These are phyloP conservation scores for Linum trigynum DNA, from an alignment of 345 rosid genomes.

Conservation along the genomic window DNA sequence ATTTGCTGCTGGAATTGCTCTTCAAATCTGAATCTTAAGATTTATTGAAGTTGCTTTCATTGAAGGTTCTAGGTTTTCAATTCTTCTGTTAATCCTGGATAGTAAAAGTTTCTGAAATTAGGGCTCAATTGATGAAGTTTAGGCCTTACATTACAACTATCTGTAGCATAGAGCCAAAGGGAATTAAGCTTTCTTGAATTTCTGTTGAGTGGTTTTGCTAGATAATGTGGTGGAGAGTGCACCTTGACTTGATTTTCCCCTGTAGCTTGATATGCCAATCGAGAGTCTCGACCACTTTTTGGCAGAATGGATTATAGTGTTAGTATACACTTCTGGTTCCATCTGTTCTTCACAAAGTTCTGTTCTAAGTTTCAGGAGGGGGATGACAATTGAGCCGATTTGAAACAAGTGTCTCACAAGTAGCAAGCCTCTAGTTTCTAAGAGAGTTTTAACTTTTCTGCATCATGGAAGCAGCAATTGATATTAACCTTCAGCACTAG, in stretches of 20 bases:
- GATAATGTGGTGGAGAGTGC: too few species aligned
- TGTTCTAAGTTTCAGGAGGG: not conserved
- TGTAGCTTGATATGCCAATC: not conserved
- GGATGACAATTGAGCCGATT: not conserved
- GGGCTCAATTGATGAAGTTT: not conserved
- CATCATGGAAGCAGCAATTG: not conserved
- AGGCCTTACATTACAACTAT: not conserved
- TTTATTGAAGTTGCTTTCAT: not conserved
- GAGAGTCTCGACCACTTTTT: not conserved
- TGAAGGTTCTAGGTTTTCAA: not conserved
- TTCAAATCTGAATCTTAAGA: not conserved
- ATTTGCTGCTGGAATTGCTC: not conserved
- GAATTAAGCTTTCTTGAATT: too few species aligned
- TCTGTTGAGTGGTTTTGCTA: not conserved
- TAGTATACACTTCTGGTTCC: not conserved
- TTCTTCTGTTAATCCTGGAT: not conserved
- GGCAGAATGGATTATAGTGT: too few species aligned
- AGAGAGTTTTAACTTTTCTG: not conserved
- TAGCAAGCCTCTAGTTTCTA: not conserved
- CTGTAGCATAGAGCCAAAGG: not conserved
- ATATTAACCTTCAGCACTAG: not conserved
- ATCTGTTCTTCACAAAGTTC: not conserved
- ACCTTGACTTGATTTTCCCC: not conserved
- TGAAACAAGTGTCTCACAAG: not conserved
- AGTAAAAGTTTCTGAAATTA: not conserved